phyloP scores from a whole-genome alignment of 73 alveolate genomes.

The Uronychia binucleata region DNA sequence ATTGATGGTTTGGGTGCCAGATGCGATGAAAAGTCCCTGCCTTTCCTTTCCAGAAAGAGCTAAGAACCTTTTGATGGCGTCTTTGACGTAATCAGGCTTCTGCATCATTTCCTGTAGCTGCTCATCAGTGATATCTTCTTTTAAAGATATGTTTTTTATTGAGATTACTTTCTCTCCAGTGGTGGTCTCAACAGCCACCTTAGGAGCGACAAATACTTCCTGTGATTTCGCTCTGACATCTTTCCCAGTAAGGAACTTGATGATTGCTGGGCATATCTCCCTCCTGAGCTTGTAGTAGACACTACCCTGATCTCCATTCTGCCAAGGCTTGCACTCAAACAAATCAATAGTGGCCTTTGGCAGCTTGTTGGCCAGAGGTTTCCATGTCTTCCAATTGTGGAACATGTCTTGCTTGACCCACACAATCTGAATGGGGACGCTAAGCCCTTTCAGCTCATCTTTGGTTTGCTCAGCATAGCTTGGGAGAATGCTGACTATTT shows the following conservation, averaged over 20 bases:
- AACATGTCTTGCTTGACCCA: conserved; percentile 12
- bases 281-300: not conserved
- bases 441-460: conserved; percentile 14
- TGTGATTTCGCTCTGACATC: not conserved
- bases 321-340: conserved; percentile 1
- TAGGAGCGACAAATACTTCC: not conserved
- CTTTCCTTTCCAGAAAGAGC: not conserved
- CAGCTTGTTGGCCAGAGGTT: not conserved
- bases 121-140: conserved; percentile 1
- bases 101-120: not conserved
- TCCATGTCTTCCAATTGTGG: conserved; percentile 18
- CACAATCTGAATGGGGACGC: not conserved
- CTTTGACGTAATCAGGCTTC: conserved; percentile 3
- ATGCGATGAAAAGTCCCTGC: not conserved
- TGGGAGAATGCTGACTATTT: not conserved
- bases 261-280: not conserved
- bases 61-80: not conserved
- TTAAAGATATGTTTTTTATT: not conserved
- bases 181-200: not conserved
- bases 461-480: not conserved
- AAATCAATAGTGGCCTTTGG: not conserved
- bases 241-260: conserved; percentile 2
- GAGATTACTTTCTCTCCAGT: not conserved
- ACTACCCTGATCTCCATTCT: not conserved
- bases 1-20: not conserved